These are phyloP conservation scores for Trichosporon sp. DNA, from an alignment of 1,284 basidiomycete genomes.

Conservation along the genomic window DNA sequence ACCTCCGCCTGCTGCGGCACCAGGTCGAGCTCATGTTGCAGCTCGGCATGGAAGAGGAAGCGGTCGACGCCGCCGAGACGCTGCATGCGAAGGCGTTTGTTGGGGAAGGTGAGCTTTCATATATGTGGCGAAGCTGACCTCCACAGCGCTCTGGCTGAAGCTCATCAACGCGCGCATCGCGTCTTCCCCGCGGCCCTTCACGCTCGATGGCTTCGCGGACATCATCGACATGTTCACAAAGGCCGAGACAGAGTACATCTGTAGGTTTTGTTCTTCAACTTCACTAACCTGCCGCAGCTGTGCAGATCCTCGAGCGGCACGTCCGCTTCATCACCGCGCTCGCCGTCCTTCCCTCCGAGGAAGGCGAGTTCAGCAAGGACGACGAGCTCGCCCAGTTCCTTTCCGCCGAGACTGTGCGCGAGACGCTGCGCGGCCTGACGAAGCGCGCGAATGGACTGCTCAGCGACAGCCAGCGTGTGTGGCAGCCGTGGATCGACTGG, in stretches of 20 bases:
- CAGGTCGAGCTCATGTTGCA: slow-evolving; percentile 34
- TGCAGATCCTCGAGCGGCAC: slow-evolving; percentile 66
- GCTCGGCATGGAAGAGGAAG: slow-evolving; percentile 27
- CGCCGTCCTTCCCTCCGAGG: slow-evolving; percentile 49
- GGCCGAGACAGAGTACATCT: slow-evolving; percentile 74
- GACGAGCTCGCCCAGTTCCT: slow-evolving; percentile 49
- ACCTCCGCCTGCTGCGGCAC: slow-evolving; percentile 29
- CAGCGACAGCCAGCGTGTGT: slow-evolving; percentile 64
- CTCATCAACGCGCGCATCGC: slow-evolving; percentile 29
- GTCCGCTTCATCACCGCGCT: slow-evolving; percentile 62
- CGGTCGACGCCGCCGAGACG: slow-evolving; percentile 20
- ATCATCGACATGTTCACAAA: slow-evolving; percentile 62
- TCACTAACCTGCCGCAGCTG: slow-evolving; percentile 54
- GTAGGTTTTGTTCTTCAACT: slow-evolving; percentile 54
- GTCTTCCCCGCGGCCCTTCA: slow-evolving; percentile 16
- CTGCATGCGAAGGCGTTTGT: slow-evolving; percentile 30
- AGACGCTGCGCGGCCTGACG: slow-evolving; percentile 57
- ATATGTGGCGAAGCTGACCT: background rate
- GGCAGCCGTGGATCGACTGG: slow-evolving; percentile 71
- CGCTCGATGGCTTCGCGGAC: slow-evolving; percentile 55
- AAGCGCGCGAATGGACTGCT: slow-evolving; percentile 55
- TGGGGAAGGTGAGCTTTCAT: slow-evolving; percentile 28
- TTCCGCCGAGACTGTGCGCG: slow-evolving; percentile 56
- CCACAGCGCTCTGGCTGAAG: slow-evolving; percentile 31
- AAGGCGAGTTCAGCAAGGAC: slow-evolving; percentile 15